Evolutionary conservation across 495 filamentous ascomycete species (phyloP).

Genomic region (Lasiosphaeris hirsuta): DNA sequence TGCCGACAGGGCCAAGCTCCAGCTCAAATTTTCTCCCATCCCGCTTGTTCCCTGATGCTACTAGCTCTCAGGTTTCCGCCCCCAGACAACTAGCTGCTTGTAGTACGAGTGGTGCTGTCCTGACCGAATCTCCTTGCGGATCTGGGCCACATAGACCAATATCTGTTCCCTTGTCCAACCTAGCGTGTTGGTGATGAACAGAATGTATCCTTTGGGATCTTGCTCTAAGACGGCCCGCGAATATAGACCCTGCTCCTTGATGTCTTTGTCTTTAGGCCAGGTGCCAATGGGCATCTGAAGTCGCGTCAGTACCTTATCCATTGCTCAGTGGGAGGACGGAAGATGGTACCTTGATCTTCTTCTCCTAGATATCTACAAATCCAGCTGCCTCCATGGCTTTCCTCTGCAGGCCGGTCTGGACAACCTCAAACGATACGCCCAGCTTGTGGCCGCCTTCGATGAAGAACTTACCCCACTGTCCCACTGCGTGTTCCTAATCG

Average conservation of each 20-base stretch:
- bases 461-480: slow-evolving; percentile 21
- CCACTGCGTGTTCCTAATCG: slow-evolving; percentile 8
- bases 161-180: slow-evolving; percentile 32
- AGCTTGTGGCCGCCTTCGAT: slow-evolving; percentile 13
- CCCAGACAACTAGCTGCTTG: slow-evolving; percentile 29
- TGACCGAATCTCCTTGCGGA: slow-evolving; percentile 29
- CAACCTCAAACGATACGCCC: slow-evolving; percentile 14
- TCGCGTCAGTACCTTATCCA: no score
- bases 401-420: slow-evolving; percentile 30
- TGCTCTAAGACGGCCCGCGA: slow-evolving; percentile 25
- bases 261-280: slow-evolving; percentile 46
- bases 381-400: slow-evolving; percentile 43
- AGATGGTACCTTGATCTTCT: slow-evolving; percentile 11
- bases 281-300: slow-evolving; percentile 44
- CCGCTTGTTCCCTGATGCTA: no score
- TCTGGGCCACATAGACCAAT: slow-evolving; percentile 26
- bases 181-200: slow-evolving; percentile 35
- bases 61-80: slow-evolving; percentile 24
- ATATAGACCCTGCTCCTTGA: slow-evolving; percentile 46
- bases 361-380: slow-evolving; percentile 39
- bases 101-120: slow-evolving; percentile 29
- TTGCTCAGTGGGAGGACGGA: no score
- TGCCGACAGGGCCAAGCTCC: no score
- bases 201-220: slow-evolving; percentile 41
- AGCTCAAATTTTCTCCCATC: no score